phyloP scores from a whole-genome alignment of 345 rosid species.

The Salix viminalis region DNA sequence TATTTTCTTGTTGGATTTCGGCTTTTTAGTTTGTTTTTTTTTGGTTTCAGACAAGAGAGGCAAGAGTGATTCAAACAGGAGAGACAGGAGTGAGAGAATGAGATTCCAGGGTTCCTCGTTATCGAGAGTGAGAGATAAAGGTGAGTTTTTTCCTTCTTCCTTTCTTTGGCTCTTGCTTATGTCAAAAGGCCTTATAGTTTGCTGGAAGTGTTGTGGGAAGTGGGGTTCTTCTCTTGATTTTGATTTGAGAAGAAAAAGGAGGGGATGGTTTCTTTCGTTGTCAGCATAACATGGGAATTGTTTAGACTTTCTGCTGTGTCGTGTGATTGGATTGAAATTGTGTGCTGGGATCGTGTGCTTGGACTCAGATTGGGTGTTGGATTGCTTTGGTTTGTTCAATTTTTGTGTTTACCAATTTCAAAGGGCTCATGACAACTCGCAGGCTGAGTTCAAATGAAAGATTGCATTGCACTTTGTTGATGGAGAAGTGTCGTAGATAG shows the following conservation, averaged over 20 bases:
- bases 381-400: too few relatives aligned
- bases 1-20: background rate
- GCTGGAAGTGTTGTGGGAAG: background rate
- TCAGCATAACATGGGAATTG: background rate
- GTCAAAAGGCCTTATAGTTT: background rate
- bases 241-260: background rate
- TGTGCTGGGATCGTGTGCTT: too few relatives aligned
- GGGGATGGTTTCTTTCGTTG: background rate
- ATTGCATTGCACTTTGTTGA: too few relatives aligned
- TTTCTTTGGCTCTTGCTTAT: background rate
- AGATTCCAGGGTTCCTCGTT: background rate
- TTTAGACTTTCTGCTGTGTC: too few relatives aligned
- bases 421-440: too few relatives aligned
- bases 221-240: background rate
- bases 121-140: background rate
- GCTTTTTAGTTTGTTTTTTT: background rate
- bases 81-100: background rate
- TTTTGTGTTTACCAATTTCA: too few relatives aligned
- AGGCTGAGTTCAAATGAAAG: too few relatives aligned
- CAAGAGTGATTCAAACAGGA: background rate
- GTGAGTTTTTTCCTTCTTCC: background rate
- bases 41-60: background rate
- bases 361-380: too few relatives aligned
- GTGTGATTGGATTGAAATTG: too few relatives aligned
- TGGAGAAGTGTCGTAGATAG: too few relatives aligned